Evolutionary conservation across 331 rosid species (phyloP), one percentile per base, ranked within the genome.

Genomic region (Quercus tomentella): DNA sequence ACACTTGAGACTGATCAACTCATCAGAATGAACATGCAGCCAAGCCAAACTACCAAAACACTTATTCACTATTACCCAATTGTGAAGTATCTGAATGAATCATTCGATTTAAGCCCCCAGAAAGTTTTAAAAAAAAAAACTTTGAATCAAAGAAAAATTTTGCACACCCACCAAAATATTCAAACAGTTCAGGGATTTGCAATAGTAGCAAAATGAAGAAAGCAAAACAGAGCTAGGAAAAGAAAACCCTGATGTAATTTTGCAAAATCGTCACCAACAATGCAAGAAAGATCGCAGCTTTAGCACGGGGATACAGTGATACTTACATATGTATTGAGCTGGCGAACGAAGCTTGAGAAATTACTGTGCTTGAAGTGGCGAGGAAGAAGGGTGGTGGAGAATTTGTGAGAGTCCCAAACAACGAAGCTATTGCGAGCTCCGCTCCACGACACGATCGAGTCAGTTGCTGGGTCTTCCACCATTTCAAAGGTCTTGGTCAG

Each of bases 311-410:
- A 5, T 1, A 6, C 9, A 45, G 9, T 4, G 18, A 3, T 4
- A 87, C 97, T 91, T 88, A 96, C 99, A 77, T 96, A 96, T 2
- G 99, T 93, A 70, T 96, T 96, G 81, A 96, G 99, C 80, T 96
- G 99, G 26, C 99, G 98, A 73, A 96, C 81, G 91, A 96, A 96
- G 85, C 99, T 96, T 21, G 99, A 96, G 89, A 96, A 96, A 72
- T 93, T 96, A 5, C 79, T 30, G 85, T 96, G 99, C 78, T 96
- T 96, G 84, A 96, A 96, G 89, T 90, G 90, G 5, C 97, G 94
- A 83, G 99, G 98, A 15, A 96, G 90, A 75, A 96, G 81, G 4
- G 83, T n/a, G 28, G 84, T 79, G 35, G 98, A 93, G 86, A 96
- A 91, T 57, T 79, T 80, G 67, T 83, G 81, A 72, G 91, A 89